These are phyloP conservation scores for Calonectria hawksworthii DNA, from an alignment of 2,329 filamentous ascomycete species.

Conservation along the genomic window DNA sequence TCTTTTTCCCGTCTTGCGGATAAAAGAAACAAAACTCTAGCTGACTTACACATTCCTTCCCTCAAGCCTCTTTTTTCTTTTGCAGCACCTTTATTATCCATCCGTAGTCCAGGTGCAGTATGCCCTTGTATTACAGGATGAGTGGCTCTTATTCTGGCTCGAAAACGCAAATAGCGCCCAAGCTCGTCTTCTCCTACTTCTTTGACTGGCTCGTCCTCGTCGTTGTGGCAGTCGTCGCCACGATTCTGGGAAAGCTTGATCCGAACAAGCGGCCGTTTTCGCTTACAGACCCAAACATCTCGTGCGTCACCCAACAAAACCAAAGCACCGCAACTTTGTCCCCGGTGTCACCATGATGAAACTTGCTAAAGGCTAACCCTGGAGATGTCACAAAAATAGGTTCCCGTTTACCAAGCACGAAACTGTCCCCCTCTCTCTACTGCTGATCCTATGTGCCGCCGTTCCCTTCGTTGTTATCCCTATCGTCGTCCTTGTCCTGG, in stretches of 20 bases:
- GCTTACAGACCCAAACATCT: conserved; percentile 81
- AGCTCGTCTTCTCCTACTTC: conserved; percentile 73
- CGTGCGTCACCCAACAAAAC: conserved; percentile 61
- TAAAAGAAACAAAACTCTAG: no score
- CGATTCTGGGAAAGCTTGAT: conserved; percentile 69
- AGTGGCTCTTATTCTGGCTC: conserved; percentile 35
- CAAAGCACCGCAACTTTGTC: no score
- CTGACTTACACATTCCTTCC: background rate
- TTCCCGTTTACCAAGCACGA: conserved; percentile 80
- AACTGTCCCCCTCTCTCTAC: conserved; percentile 76
- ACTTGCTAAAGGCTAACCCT: conserved; percentile 21
- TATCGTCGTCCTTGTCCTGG: conserved; percentile 76
- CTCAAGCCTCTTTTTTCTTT: background rate
- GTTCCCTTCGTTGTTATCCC: conserved; percentile 78
- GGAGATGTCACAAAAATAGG: conserved; percentile 52
- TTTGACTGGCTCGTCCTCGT: conserved; percentile 82
- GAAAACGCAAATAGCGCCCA: conserved; percentile 45
- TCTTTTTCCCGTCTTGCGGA: background rate
- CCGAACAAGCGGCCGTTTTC: conserved; percentile 81
- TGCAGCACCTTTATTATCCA: background rate
- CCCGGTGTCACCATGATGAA: background rate
- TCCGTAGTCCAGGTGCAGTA: background rate
- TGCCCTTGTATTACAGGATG: conserved; percentile 41
- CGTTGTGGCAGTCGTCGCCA: conserved; percentile 70
- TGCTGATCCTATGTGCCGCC: conserved; percentile 74